Percentiles rank a stretch among this genome's conserved stretches.
These are phyloP conservation scores for Yarrowia keelungensis DNA, from an alignment of 805 yeast genomes.

Conservation along the genomic window DNA sequence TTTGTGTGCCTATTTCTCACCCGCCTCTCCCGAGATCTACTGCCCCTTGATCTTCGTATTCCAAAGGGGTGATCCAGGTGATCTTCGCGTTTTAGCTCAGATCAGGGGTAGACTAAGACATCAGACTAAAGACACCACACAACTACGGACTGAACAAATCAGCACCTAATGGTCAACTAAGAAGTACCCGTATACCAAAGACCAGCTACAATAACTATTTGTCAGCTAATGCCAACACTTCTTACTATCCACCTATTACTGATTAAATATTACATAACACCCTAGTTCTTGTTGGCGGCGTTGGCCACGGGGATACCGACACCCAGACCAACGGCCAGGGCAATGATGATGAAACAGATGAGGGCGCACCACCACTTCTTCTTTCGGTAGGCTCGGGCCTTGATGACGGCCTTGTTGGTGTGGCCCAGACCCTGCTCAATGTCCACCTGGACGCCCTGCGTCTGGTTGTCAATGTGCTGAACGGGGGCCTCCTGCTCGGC, in stretches of 20 bases:
- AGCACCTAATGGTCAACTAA: no score
- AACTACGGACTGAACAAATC: no score
- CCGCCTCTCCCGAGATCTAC: not conserved
- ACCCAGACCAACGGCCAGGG: slow-evolving; percentile 35
- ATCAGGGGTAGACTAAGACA: not conserved
- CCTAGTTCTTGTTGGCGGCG: slow-evolving; percentile 18
- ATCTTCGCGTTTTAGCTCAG: not conserved
- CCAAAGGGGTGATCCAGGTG: not conserved
- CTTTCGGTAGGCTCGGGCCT: slow-evolving; percentile 88
- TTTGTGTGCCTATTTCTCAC: no score
- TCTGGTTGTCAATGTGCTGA: slow-evolving; percentile 80
- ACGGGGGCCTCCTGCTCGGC: slow-evolving; percentile 93
- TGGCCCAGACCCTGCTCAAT: slow-evolving; percentile 95
- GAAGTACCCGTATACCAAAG: no score
- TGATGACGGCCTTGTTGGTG: slow-evolving; percentile 85
- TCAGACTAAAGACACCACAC: no score
- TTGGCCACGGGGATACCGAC: slow-evolving; percentile 34
- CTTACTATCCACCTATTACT: slow-evolving; percentile 7
- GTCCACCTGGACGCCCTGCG: slow-evolving; percentile 83
- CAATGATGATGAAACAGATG: slow-evolving; percentile 50
- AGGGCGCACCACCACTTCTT: slow-evolving; percentile 87
- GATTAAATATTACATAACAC: slow-evolving; percentile 31
- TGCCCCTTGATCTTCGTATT: slow-evolving; percentile 14
- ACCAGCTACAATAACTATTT: no score
- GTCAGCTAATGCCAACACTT: no score